Percentiles rank a stretch among this genome's conserved stretches.
These are phyloP conservation scores for Phytophthora cactorum DNA, from an alignment of 352 stramenopile genomes.

Conservation along the genomic window DNA sequence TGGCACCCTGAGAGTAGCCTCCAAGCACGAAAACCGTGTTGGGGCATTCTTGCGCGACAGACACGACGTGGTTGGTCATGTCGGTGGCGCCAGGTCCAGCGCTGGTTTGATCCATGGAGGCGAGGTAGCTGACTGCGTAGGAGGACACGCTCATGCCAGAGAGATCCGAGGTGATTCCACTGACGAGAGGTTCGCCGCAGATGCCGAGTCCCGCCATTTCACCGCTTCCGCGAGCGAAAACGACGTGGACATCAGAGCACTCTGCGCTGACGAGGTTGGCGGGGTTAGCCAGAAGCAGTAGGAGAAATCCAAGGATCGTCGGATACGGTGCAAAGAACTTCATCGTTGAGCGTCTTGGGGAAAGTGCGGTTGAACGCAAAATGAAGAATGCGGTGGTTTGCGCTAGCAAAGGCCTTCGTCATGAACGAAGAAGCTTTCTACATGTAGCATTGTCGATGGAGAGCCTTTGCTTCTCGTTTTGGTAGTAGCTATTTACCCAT, in stretches of 20 bases:
- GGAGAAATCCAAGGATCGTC: conserved; percentile 2
- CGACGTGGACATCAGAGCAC: conserved; percentile 28
- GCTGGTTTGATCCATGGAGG: conserved; percentile 26
- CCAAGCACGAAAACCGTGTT: conserved; percentile 40
- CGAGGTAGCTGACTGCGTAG: conserved; percentile 39
- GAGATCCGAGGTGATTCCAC: conserved; percentile 27
- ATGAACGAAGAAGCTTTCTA: too few species aligned
- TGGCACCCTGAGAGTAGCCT: conserved; percentile 43
- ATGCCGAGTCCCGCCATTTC: conserved; percentile 27
- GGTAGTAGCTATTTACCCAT: too few species aligned
- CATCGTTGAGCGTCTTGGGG: background rate
- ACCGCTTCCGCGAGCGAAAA: background rate
- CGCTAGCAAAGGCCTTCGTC: too few species aligned
- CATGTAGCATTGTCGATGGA: too few species aligned
- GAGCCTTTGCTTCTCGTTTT: too few species aligned
- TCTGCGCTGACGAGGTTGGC: background rate
- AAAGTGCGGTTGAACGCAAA: conserved; percentile 1
- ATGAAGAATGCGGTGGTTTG: conserved; percentile 8
- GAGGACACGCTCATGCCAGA: conserved; percentile 37
- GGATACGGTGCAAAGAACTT: background rate
- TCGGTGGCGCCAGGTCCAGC: conserved; percentile 34
- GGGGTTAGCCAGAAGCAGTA: background rate
- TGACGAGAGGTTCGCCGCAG: conserved; percentile 34
- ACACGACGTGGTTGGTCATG: conserved; percentile 42
- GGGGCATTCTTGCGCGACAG: conserved; percentile 33